These are phyloP conservation scores for Avena atlantica DNA, from an alignment of 176 grass and related monocot genomes.

Conservation along the genomic window DNA sequence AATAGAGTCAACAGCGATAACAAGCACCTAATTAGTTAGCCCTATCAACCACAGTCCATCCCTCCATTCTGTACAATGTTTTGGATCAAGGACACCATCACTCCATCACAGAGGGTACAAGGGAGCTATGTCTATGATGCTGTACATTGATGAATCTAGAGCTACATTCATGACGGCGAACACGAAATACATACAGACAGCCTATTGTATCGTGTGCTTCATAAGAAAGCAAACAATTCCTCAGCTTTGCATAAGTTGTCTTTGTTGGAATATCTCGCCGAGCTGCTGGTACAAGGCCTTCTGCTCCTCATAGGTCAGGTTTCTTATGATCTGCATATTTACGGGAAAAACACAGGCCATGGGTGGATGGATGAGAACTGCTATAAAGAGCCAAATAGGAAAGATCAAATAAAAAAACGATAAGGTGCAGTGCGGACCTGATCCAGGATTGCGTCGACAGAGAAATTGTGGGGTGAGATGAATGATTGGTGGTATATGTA, in stretches of 20 bases:
- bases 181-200: background rate
- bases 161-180: conserved; percentile 30
- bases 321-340: conserved; percentile 62
- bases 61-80: conserved; percentile 55
- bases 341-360: background rate
- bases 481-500: conserved; percentile 99
- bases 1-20: conserved; percentile 19
- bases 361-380: conserved; percentile 1
- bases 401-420: background rate
- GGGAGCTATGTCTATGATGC: conserved; percentile 18
- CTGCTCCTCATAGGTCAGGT: conserved; percentile 88
- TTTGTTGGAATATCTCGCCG: conserved; percentile 60
- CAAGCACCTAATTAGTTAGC: conserved; percentile 33
- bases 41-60: conserved; percentile 32
- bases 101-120: conserved; percentile 22
- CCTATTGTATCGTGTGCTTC: conserved; percentile 9
- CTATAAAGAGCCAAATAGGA: too few relatives aligned
- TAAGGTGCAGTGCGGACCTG: conserved; percentile 51
- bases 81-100: conserved; percentile 24
- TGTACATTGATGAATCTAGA: conserved; percentile 50
- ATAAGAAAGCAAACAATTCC: background rate
- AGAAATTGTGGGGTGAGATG: conserved; percentile 79
- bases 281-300: conserved; percentile 75
- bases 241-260: conserved; percentile 65
- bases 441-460: conserved; percentile 84